Conservation (phyloP, 2,329 filamentous ascomycete species). For the Trichoderma hamatum region DNA sequence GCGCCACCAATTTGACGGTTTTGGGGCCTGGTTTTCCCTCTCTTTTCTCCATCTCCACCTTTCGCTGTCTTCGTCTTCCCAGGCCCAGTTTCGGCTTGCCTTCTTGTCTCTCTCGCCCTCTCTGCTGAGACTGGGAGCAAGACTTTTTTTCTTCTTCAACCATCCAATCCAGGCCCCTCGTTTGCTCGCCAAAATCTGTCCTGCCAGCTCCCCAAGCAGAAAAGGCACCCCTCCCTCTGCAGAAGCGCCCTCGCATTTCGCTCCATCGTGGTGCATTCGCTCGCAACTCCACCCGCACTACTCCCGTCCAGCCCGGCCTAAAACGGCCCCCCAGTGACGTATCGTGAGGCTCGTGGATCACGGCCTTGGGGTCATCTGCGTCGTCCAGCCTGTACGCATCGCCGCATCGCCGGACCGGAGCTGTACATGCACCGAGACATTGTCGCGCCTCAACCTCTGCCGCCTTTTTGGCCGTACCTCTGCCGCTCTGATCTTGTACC, state of each 20-base stretch:
- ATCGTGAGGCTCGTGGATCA: constrained; percentile 26
- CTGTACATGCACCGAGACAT: constrained; percentile 18
- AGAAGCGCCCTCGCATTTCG: constrained; percentile 2
- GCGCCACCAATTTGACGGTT: constrained; percentile 1
- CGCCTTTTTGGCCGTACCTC: not conserved
- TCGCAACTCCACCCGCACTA: constrained; percentile 24
- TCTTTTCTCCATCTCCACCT: constrained; percentile 1
- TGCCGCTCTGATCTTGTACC: not conserved
- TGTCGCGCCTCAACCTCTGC: not conserved
- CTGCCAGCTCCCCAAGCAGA: not conserved
- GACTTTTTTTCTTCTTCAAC: not conserved
- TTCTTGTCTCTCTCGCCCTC: constrained; percentile 4
- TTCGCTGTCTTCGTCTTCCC: constrained; percentile 14
- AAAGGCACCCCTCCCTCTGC: not conserved
- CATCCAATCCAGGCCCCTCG: not conserved
- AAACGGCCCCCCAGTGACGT: constrained; percentile 26
- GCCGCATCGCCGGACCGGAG: constrained; percentile 12
- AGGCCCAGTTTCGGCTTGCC: not conserved
- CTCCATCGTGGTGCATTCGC: constrained; percentile 21
- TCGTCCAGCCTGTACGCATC: constrained; percentile 16
- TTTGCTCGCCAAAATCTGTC: not conserved
- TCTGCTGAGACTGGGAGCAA: not conserved
- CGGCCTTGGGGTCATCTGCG: constrained; percentile 28
- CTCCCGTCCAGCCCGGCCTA: constrained; percentile 1
- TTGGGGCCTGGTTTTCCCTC: not conserved